Percentiles rank a stretch among this genome's conserved stretches.
Evolutionary conservation across 495 filamentous ascomycete genomes (phyloP).

Genomic region (Hypoxylon lienhwacheense): DNA sequence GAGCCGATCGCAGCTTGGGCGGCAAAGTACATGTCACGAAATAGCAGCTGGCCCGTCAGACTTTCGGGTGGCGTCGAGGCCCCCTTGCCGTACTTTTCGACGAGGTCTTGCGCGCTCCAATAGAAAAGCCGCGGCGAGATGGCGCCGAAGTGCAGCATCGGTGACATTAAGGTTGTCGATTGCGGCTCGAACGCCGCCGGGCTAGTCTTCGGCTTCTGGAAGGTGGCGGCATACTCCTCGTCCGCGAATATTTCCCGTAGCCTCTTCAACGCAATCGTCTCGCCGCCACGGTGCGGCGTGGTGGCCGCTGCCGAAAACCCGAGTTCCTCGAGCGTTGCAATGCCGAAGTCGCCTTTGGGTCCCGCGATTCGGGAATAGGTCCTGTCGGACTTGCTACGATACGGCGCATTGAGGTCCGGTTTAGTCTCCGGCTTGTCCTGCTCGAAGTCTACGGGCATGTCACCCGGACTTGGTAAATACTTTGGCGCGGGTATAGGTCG

Average conservation of each 20-base stretch:
- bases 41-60: constrained; percentile 67
- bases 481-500: constrained; percentile 58
- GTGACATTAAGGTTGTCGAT: constrained; percentile 67
- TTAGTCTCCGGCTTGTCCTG: constrained; percentile 47
- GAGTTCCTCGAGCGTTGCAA: constrained; percentile 64
- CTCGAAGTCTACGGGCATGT: constrained; percentile 57
- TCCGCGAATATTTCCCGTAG: constrained; percentile 57
- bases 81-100: constrained; percentile 52
- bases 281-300: constrained; percentile 64
- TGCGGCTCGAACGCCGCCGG: constrained; percentile 69
- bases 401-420: constrained; percentile 58
- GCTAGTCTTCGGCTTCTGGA: constrained; percentile 70
- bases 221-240: constrained; percentile 64
- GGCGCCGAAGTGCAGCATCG: constrained; percentile 70
- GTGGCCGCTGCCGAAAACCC: constrained; percentile 58
- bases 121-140: constrained; percentile 67
- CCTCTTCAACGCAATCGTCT: constrained; percentile 57
- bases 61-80: constrained; percentile 60
- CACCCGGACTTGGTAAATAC: constrained; percentile 61
- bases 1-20: constrained; percentile 66
- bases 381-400: constrained; percentile 50
- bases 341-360: constrained; percentile 61
- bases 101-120: constrained; percentile 62
- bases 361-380: constrained; percentile 62
- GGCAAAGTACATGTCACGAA: constrained; percentile 77